phyloP scores from a whole-genome alignment of 352 stramenopile genomes.

The Aphanomyces cochlioides region DNA sequence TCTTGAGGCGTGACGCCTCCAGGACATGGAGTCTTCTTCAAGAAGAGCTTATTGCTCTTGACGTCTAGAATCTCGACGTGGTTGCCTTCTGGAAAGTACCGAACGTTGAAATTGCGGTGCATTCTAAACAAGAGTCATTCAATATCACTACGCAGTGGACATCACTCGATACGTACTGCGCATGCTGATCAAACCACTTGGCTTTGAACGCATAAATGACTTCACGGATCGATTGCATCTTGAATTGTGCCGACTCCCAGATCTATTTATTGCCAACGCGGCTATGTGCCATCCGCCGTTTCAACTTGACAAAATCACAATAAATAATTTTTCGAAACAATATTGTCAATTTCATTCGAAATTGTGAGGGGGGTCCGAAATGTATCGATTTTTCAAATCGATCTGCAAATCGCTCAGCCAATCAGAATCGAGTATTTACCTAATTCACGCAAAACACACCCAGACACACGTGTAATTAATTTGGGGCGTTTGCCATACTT shows the following conservation, averaged over 20 bases:
- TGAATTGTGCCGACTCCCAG: neutral
- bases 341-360: no score
- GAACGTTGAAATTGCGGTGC: constrained; percentile 69
- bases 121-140: constrained; percentile 40
- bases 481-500: no score
- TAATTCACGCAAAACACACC: no score
- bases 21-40: constrained; percentile 87
- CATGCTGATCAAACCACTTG: constrained; percentile 72
- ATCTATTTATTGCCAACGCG: neutral
- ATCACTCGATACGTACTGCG: constrained; percentile 42
- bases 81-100: constrained; percentile 75
- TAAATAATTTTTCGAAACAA: no score
- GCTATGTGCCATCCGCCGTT: neutral
- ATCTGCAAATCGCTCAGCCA: no score
- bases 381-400: no score
- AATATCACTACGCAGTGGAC: neutral
- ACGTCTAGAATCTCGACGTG: constrained; percentile 87
- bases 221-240: constrained; percentile 63
- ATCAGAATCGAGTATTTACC: no score
- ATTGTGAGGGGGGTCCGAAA: no score
- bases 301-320: neutral
- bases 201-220: constrained; percentile 81
- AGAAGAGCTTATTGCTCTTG: constrained; percentile 85
- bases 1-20: constrained; percentile 58
- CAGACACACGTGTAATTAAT: no score